Conservation (phyloP, 768 basidiomycete species). For the Termitomyces sp. region DNA sequence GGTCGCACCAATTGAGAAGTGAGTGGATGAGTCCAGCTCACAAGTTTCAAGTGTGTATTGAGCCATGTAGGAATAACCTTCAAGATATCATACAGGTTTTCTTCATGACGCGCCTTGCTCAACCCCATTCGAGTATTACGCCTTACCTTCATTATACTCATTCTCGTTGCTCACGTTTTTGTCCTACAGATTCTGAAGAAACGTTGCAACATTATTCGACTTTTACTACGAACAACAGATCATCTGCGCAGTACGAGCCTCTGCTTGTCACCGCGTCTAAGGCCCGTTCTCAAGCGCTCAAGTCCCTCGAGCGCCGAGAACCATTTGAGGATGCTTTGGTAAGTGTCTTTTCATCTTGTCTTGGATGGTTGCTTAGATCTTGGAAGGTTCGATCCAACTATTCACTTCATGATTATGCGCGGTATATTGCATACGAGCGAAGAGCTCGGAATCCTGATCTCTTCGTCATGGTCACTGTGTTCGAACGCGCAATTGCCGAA, state of each 20-base stretch:
- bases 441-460: slow-evolving; percentile 53
- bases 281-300: slow-evolving; percentile 52
- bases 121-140: slow-evolving; percentile 73
- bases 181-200: slow-evolving; percentile 63
- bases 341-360: slow-evolving; percentile 13
- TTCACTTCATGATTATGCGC: slow-evolving; percentile 57
- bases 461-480: slow-evolving; percentile 50
- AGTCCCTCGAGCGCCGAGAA: slow-evolving; percentile 61
- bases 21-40: background rate
- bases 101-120: slow-evolving; percentile 61
- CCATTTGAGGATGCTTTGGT: slow-evolving; percentile 56
- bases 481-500: slow-evolving; percentile 73
- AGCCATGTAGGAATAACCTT: slow-evolving; percentile 18
- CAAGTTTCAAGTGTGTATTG: slow-evolving; percentile 25
- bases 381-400: slow-evolving; percentile 27
- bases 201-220: slow-evolving; percentile 84
- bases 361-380: background rate
- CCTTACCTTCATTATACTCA: background rate
- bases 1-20: slow-evolving; percentile 43
- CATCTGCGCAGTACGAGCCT: slow-evolving; percentile 70
- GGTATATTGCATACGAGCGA: slow-evolving; percentile 60
- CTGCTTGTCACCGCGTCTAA: slow-evolving; percentile 76
- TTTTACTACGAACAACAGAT: slow-evolving; percentile 77
- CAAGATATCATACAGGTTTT: slow-evolving; percentile 50
- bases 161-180: background rate